phyloP scores from a whole-genome alignment of 1,284 basidiomycete species.

The Trichosporon ovoides region DNA sequence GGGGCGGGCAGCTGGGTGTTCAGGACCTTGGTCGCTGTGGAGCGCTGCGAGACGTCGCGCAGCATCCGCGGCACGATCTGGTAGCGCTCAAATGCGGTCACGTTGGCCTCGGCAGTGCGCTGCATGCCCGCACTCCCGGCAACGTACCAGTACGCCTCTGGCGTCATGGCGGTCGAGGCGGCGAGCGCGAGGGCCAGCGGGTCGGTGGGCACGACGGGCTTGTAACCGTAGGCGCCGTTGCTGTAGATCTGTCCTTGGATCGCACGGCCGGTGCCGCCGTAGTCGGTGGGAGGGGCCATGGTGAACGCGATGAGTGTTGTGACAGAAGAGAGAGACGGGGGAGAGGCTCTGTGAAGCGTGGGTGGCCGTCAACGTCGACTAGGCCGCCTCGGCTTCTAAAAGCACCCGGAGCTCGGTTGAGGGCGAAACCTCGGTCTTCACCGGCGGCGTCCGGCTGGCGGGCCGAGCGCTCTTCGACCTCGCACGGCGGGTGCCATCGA shows the following conservation, averaged over 20 bases:
- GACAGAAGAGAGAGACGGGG: too few species aligned
- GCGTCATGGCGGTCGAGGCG: conserved; percentile 8
- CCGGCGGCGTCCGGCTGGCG: too few species aligned
- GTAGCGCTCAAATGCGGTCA: conserved; percentile 15
- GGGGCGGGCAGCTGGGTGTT: conserved; percentile 63
- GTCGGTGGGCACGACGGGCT: conserved; percentile 12
- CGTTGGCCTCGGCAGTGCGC: conserved; percentile 15
- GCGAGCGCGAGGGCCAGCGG: conserved; percentile 8
- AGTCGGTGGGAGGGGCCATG: not conserved
- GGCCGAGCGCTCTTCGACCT: too few species aligned
- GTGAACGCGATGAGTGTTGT: too few species aligned
- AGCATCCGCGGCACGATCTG: conserved; percentile 66
- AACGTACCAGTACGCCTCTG: conserved; percentile 18
- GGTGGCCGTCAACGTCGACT: too few species aligned
- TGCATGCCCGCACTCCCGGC: conserved; percentile 20
- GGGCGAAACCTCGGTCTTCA: too few species aligned
- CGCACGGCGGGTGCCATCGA: too few species aligned
- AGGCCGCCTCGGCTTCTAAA: too few species aligned
- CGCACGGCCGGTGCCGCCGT: conserved; percentile 7
- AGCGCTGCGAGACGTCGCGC: conserved; percentile 60
- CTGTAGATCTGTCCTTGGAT: conserved; percentile 16
- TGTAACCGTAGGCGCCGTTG: conserved; percentile 10
- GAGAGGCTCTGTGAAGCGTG: too few species aligned
- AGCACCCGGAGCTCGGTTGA: too few species aligned
- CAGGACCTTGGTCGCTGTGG: conserved; percentile 59